Evolutionary conservation across 2,329 filamentous ascomycete species (phyloP).

Genomic region (Cordyceps farinosa): DNA sequence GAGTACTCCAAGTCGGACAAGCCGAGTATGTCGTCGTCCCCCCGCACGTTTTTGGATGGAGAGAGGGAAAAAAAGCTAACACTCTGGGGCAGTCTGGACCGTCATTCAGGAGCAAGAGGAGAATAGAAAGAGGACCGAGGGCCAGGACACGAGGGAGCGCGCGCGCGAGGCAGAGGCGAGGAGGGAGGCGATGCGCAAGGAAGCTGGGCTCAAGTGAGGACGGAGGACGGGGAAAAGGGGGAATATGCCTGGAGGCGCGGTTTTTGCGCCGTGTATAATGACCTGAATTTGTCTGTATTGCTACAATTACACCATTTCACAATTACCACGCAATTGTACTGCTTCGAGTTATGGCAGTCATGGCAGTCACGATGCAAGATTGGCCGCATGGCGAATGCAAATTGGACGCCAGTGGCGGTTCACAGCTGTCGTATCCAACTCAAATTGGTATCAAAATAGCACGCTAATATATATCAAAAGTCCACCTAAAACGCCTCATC

Average conservation of each 20-base stretch:
- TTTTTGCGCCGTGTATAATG: not conserved
- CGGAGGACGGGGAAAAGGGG: not conserved
- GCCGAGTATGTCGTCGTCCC: slow-evolving; percentile 76
- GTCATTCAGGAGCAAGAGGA: slow-evolving; percentile 49
- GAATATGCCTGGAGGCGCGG: too few relatives aligned
- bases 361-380: too few relatives aligned
- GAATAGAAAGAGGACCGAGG: slow-evolving; percentile 34
- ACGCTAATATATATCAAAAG: not conserved
- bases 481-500: slow-evolving; percentile 9
- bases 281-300: not conserved
- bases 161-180: slow-evolving; percentile 41
- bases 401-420: too few relatives aligned
- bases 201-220: slow-evolving; percentile 37
- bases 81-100: slow-evolving; percentile 42
- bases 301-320: too few relatives aligned
- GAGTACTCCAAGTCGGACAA: slow-evolving; percentile 88
- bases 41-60: too few relatives aligned
- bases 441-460: not conserved
- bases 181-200: slow-evolving; percentile 48
- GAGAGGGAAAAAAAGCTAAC: slow-evolving; percentile 15
- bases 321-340: too few relatives aligned
- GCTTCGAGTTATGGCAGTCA: too few relatives aligned
- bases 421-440: too few relatives aligned
- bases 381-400: too few relatives aligned
- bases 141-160: slow-evolving; percentile 34